Base-by-base conservation (phyloP, 306 rosid genomes). In the Lablab purpureus region DNA sequence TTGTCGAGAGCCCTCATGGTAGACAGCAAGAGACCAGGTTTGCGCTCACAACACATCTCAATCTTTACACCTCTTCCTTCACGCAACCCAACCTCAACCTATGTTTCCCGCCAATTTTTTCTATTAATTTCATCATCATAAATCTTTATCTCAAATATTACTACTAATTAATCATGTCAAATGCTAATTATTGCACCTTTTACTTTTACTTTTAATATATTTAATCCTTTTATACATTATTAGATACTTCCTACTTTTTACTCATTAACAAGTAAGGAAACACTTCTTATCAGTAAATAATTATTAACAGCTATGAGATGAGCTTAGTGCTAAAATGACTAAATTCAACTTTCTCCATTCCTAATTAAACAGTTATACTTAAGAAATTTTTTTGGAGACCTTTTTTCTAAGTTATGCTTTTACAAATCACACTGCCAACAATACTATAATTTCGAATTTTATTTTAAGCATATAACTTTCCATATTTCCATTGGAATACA, bases 61-160 rank as follows among this genome's bases (percentile, higher is more conserved):
- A 95, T 91, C 23, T 95, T 95, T 19, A 95, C 91, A 10, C 91
- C 97, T 76, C 93, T 81, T 78, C 97, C 99, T 87, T 95, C 98
- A 7, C 91, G 82, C 32, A 87, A 59, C 77, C 93, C 80, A 59
- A 95, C 99, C 83, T 95, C 98, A 14, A 95, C 90, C 99, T 93
- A 63, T 64, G 71, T 28, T 52, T n/a, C n/a, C n/a, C 25, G 4
- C 11, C 18, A 25, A 1, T 25, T 25, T 25, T 25, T 25, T 1
- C 28, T 25, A 1, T 25, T 25, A 25, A 25, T 25, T 34, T 37
- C 43, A 37, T 37, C 11, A 32, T 0, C 37, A 32, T 4, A 32
- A 4, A 32, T 32, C 7, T 32, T 32, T 32, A 32, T 32, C 37
- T 32, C 37, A 32, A 32, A 32, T 32, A 25, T 25, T 25, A 32